A percentile compares a stretch with the other conserved stretches of the same genome.
Evolutionary conservation across 345 rosid genomes (phyloP).

Genomic region (thale cress (Arabidopsis thaliana)): DNA sequence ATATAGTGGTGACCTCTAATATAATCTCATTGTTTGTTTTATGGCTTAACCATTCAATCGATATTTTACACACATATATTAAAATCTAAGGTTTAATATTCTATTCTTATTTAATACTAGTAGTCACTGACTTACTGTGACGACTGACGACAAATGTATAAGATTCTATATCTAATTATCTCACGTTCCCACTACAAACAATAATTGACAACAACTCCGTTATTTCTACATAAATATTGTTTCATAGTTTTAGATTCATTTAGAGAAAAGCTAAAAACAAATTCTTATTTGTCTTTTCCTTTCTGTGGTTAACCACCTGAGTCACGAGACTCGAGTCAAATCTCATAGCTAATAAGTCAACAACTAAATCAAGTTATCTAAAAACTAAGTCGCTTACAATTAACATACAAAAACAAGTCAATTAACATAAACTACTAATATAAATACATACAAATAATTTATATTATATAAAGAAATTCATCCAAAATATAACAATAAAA

Average conservation of each 20-base stretch:
- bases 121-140: constrained; percentile 7
- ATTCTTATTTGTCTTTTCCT: constrained; percentile 16
- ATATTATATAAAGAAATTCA: too few species aligned
- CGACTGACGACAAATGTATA: neutral
- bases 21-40: neutral
- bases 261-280: neutral
- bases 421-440: too few species aligned
- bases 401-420: too few species aligned
- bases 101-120: neutral
- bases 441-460: too few species aligned
- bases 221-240: constrained; percentile 9
- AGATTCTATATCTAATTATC: constrained; percentile 10
- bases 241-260: constrained; percentile 7
- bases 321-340: constrained; percentile 5
- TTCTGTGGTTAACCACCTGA: constrained; percentile 32
- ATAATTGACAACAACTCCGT: constrained; percentile 5
- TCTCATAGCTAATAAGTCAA: neutral
- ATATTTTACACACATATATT: neutral
- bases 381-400: too few species aligned
- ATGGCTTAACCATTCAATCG: neutral
- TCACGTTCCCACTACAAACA: constrained; percentile 10
- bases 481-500: too few species aligned
- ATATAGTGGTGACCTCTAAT: neutral
- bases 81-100: neutral
- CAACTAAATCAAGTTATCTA: too few species aligned